Evolutionary conservation across 2,329 filamentous ascomycete species (phyloP), one percentile per base, ranked within the genome.

Genomic region (Epichloe scottii): DNA sequence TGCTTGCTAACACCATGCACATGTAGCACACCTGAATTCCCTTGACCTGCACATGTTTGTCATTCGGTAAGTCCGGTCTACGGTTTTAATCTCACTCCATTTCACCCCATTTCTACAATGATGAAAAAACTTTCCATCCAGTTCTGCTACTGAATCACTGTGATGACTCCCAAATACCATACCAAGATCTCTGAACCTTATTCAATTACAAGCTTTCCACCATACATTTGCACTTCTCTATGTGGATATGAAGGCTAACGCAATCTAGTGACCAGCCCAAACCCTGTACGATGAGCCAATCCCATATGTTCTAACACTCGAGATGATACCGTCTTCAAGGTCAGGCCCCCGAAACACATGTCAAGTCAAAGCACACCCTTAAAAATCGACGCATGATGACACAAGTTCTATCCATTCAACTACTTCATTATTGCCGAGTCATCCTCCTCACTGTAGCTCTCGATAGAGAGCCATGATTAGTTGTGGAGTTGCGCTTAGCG

Each of bases 391-490:
- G 52, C 53, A 63, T 69, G 66, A 70, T 71, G 66, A 70, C 55
- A 65, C 65, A 70, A 81, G 82, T 81, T 81, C 58, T 82, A 85
- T 85, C 82, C 82, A 85, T 85, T 85, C 82, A 77, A 83, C 79
- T 76, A 85, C 73, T 66, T 75, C 76, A 73, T 76, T 68, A 70
- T 71, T 66, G 73, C 82, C 83, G 73, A 85, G 81, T 78, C 77
- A 81, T 78, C 72, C 85, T 87, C 76, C 83, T 67, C 80, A 86
- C 83, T 78, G 66, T 72, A 88, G 80, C 56, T 54, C 54, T 58
- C 52, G 41, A 54, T 33, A 48, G 57, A 55, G 55, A 51, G 75
- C 72, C 68, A 87, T 74, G 84, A 87, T 68, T 65, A 76, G 84
- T 87, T 83, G 84, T 87, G 83, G 80, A 87, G 84, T 85, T 79